Conservation (phyloP, 1,284 basidiomycete genomes). For the Naganishia sp. region DNA sequence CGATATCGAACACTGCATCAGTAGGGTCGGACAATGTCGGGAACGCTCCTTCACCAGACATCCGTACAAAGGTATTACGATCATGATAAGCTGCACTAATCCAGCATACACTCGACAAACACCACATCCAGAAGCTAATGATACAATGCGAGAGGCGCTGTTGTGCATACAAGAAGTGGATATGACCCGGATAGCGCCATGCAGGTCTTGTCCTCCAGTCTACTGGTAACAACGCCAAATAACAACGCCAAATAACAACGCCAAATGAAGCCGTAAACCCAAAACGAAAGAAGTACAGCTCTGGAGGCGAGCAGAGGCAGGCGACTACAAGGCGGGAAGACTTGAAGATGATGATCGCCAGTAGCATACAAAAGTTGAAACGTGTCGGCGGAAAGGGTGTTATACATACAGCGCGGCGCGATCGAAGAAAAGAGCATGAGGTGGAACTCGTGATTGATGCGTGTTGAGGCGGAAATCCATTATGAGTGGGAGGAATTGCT, state of each 20-base stretch:
- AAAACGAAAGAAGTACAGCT: slow-evolving; percentile 18
- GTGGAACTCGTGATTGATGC: neutral
- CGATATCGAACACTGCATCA: no score
- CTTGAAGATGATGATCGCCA: neutral
- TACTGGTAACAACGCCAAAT: neutral
- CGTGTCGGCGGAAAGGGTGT: neutral
- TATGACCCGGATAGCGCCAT: neutral
- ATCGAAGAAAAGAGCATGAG: neutral
- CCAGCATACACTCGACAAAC: slow-evolving; percentile 1
- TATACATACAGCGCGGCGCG: slow-evolving; percentile 13
- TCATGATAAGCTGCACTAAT: neutral
- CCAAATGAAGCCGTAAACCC: slow-evolving; percentile 15
- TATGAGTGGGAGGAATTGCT: slow-evolving; percentile 12
- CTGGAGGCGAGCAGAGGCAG: neutral
- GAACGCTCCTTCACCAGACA: no score
- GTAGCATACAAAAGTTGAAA: slow-evolving; percentile 12
- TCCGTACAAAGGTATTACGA: no score
- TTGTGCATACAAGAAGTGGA: neutral
- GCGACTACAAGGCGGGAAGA: neutral
- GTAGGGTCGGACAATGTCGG: no score
- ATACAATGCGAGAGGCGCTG: slow-evolving; percentile 7
- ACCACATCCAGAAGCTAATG: slow-evolving; percentile 1
- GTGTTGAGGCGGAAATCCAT: neutral
- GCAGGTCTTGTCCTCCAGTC: neutral
- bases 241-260: no score